These are phyloP conservation scores for Neobulgaria alba DNA, from an alignment of 2,329 filamentous ascomycete genomes.

Conservation along the genomic window DNA sequence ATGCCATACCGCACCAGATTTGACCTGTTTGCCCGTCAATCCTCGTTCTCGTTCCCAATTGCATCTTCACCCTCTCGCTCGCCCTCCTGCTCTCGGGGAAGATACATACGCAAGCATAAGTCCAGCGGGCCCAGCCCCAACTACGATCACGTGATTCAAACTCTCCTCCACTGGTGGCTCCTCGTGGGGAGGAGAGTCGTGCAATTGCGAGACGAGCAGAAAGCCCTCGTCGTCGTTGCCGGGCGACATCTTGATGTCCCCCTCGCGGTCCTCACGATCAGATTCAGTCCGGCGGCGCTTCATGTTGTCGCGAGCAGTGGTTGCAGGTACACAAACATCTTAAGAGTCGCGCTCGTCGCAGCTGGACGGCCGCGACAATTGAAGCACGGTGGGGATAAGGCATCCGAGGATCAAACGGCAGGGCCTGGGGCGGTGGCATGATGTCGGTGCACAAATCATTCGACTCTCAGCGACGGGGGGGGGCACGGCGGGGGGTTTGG, in stretches of 20 bases:
- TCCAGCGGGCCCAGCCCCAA: slow-evolving; percentile 36
- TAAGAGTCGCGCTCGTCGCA: background rate
- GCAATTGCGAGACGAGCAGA: too few species aligned
- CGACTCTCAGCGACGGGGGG: background rate
- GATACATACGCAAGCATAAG: slow-evolving; percentile 31
- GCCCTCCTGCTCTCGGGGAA: too few species aligned
- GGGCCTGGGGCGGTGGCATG: background rate
- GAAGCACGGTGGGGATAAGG: background rate
- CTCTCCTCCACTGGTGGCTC: background rate
- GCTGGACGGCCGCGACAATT: background rate
- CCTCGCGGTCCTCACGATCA: background rate
- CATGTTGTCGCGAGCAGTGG: background rate
- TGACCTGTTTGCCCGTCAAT: slow-evolving; percentile 30
- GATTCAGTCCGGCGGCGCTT: slow-evolving; percentile 2
- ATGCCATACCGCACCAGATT: slow-evolving; percentile 59
- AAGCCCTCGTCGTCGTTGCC: background rate
- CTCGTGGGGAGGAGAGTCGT: too few species aligned
- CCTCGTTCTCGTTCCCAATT: background rate
- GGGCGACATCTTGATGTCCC: background rate
- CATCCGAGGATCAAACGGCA: background rate
- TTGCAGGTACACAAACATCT: background rate
- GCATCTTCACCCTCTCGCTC: background rate
- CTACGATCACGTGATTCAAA: slow-evolving; percentile 23
- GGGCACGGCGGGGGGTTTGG: too few species aligned
- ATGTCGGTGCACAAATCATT: background rate